Percentiles rank a stretch among this genome's conserved stretches.
phyloP scores from a whole-genome alignment of 2,329 filamentous ascomycete species.

The Calonectria hongkongensis region DNA sequence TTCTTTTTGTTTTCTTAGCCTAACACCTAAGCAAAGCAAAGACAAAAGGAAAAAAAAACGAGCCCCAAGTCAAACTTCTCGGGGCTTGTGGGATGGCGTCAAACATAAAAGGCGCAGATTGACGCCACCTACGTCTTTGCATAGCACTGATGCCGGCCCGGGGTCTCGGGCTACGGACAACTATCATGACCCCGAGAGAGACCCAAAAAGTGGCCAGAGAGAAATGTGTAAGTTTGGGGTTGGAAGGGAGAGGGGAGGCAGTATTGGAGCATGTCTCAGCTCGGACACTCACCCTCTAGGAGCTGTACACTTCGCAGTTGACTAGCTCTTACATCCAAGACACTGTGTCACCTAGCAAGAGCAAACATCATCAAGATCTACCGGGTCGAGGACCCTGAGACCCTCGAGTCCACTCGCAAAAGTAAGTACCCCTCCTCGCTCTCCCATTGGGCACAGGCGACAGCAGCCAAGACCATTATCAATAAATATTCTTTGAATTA shows the following conservation, averaged over 20 bases:
- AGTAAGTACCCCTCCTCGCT: background rate
- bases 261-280: slow-evolving; percentile 7
- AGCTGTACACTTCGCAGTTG: background rate
- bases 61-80: background rate
- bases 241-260: background rate
- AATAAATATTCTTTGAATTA: slow-evolving; percentile 17
- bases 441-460: background rate
- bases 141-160: background rate
- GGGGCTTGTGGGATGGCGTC: background rate
- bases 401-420: background rate
- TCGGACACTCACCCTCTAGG: background rate
- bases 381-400: slow-evolving; percentile 5
- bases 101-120: background rate
- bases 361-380: background rate
- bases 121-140: background rate
- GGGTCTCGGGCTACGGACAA: too few species aligned
- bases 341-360: background rate
- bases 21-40: background rate
- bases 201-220: background rate
- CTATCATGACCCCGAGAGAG: background rate
- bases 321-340: slow-evolving; percentile 20
- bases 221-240: background rate
- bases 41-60: background rate
- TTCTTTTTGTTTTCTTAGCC: background rate
- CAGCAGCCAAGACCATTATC: background rate